Conservation (phyloP, 129 eudicot species). For the Tanacetum coccineum region DNA sequence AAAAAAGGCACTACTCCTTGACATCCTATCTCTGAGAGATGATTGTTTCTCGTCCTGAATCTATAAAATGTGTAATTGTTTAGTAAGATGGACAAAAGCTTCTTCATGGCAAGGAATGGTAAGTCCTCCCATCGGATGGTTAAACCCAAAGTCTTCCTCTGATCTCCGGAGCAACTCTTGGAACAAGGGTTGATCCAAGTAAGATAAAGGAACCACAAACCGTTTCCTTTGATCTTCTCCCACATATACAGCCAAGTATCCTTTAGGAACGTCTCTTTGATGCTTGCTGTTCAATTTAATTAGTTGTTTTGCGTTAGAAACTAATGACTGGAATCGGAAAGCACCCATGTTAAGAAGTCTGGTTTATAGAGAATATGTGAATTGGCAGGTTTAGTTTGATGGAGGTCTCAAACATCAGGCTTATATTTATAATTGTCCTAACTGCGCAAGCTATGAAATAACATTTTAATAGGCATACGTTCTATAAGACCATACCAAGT, state of each 20-base stretch:
- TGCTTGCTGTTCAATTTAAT: constrained; percentile 16
- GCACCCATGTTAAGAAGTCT: no score
- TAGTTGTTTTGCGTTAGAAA: not conserved
- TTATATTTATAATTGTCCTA: no score
- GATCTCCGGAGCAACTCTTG: constrained; percentile 35
- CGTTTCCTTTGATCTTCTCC: constrained; percentile 40
- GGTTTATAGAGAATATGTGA: no score
- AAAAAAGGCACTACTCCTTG: no score
- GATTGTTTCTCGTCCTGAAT: not conserved
- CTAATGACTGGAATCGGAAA: no score
- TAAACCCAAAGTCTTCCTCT: constrained; percentile 43
- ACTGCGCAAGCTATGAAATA: no score
- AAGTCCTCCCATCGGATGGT: constrained; percentile 8
- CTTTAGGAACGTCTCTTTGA: constrained; percentile 36
- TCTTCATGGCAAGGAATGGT: constrained; percentile 44
- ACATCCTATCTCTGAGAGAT: constrained; percentile 1
- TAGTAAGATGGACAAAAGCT: constrained; percentile 26
- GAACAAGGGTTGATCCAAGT: constrained; percentile 39
- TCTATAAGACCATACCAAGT: no score
- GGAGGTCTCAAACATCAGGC: no score
- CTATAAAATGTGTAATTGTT: constrained; percentile 12
- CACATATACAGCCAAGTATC: constrained; percentile 48
- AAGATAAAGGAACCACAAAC: constrained; percentile 38
- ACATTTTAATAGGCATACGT: no score
- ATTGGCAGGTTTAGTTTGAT: no score